Evolutionary conservation across 31 red algal genomes (phyloP).

Genomic region (Porphyra umbilicalis): DNA sequence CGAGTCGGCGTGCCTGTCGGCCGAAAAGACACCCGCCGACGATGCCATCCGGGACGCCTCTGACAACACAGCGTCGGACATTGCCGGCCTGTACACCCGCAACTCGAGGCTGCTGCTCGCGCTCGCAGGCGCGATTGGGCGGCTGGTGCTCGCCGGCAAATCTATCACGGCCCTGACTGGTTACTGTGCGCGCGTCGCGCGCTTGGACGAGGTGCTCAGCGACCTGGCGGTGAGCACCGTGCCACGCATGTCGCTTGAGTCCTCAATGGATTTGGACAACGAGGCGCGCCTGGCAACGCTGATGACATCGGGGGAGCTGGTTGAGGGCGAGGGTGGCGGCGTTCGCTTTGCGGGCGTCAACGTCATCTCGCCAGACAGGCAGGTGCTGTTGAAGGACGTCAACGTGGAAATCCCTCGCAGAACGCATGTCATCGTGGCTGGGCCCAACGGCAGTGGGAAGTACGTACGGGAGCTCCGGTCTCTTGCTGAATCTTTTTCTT

Average conservation of each 20-base stretch:
- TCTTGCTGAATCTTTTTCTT: background rate
- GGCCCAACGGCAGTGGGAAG: conserved; percentile 74
- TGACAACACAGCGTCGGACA: conserved; percentile 52
- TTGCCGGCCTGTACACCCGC: conserved; percentile 90
- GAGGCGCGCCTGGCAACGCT: conserved; percentile 61
- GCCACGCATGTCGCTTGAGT: conserved; percentile 44
- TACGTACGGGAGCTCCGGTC: background rate
- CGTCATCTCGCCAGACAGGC: conserved; percentile 85
- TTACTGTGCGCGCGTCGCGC: conserved; percentile 69
- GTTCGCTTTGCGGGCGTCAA: conserved; percentile 80
- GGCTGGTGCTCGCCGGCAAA: conserved; percentile 89
- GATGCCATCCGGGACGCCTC: conserved; percentile 17
- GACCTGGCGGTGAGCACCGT: conserved; percentile 53
- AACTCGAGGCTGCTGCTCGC: conserved; percentile 84
- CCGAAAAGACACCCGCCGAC: background rate
- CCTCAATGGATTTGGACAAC: conserved; percentile 40
- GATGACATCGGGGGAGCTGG: conserved; percentile 75
- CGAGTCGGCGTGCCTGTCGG: background rate
- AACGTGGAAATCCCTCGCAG: conserved; percentile 77
- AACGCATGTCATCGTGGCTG: conserved; percentile 85
- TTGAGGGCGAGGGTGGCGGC: conserved; percentile 29
- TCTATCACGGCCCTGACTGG: conserved; percentile 84
- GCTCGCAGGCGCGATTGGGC: conserved; percentile 85
- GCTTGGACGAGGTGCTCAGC: conserved; percentile 70
- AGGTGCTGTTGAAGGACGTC: conserved; percentile 57